Evolutionary conservation across 2,329 filamentous ascomycete species (phyloP).

Genomic region (Cadophora sp.): DNA sequence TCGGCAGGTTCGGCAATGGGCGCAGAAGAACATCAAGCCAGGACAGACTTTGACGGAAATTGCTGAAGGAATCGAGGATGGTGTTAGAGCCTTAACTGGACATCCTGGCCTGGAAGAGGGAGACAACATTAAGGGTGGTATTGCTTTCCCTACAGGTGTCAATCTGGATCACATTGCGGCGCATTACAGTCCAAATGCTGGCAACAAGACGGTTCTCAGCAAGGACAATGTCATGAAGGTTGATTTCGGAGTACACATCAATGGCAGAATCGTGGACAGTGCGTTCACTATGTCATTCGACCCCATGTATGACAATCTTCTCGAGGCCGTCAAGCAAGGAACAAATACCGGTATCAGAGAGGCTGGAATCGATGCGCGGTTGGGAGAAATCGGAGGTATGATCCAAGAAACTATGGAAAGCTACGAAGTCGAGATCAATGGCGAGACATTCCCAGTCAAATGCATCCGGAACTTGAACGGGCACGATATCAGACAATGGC

Average conservation of each 20-base stretch:
- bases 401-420: constrained; percentile 69
- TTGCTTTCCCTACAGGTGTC: constrained; percentile 86
- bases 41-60: constrained; percentile 83
- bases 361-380: constrained; percentile 89
- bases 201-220: constrained; percentile 76
- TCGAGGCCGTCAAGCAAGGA: constrained; percentile 70
- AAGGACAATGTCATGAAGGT: constrained; percentile 76
- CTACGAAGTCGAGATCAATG: constrained; percentile 63
- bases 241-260: constrained; percentile 75
- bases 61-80: constrained; percentile 85
- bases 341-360: constrained; percentile 83
- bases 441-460: constrained; percentile 60
- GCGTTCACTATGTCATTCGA: constrained; percentile 75
- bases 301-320: constrained; percentile 70
- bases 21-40: constrained; percentile 80
- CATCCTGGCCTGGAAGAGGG: constrained; percentile 80
- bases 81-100: constrained; percentile 77
- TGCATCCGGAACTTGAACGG: constrained; percentile 63
- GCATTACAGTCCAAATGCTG: constrained; percentile 86
- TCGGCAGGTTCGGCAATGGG: constrained; percentile 84
- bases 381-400: constrained; percentile 68
- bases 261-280: constrained; percentile 74
- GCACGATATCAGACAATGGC: constrained; percentile 88
- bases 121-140: constrained; percentile 78
- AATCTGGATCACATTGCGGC: constrained; percentile 86